These are phyloP conservation scores for Panaeolus cyanescens DNA, from an alignment of 768 basidiomycete species.

Conservation along the genomic window DNA sequence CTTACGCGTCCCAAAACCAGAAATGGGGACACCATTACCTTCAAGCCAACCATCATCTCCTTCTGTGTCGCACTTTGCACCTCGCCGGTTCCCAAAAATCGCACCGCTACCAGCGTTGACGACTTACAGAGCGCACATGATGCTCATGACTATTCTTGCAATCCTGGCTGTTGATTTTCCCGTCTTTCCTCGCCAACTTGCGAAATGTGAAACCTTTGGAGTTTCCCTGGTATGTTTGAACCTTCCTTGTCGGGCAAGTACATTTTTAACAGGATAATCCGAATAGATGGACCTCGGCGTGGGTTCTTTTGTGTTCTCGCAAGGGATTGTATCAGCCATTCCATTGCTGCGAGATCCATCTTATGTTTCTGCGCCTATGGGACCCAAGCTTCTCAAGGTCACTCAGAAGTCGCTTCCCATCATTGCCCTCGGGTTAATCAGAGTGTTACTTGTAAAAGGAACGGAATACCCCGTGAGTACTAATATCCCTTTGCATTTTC, in stretches of 20 bases:
- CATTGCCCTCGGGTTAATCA: constrained; percentile 69
- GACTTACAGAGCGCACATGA: constrained; percentile 91
- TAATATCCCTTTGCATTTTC: neutral
- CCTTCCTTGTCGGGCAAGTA: neutral
- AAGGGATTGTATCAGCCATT: constrained; percentile 89
- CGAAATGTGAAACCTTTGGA: constrained; percentile 93
- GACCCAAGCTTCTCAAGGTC: constrained; percentile 51
- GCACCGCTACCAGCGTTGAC: constrained; percentile 76
- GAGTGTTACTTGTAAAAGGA: constrained; percentile 88
- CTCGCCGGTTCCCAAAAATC: constrained; percentile 20
- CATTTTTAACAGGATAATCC: constrained; percentile 4
- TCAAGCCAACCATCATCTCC: constrained; percentile 35
- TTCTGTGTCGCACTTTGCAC: constrained; percentile 13
- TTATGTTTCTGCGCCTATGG: constrained; percentile 49
- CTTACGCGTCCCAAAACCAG: constrained; percentile 42
- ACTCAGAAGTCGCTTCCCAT: constrained; percentile 68
- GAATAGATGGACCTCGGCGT: constrained; percentile 96
- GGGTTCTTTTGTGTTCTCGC: constrained; percentile 96
- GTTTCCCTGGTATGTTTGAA: constrained; percentile 76
- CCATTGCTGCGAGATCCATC: constrained; percentile 68
- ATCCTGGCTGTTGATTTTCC: constrained; percentile 97
- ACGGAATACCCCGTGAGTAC: constrained; percentile 85
- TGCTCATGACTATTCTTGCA: constrained; percentile 86
- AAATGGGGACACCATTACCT: constrained; percentile 52
- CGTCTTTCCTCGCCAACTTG: constrained; percentile 84